Evolutionary conservation across 306 rosid species (phyloP), one percentile per base, ranked within the genome.

Genomic region (Citrullus amarus): DNA sequence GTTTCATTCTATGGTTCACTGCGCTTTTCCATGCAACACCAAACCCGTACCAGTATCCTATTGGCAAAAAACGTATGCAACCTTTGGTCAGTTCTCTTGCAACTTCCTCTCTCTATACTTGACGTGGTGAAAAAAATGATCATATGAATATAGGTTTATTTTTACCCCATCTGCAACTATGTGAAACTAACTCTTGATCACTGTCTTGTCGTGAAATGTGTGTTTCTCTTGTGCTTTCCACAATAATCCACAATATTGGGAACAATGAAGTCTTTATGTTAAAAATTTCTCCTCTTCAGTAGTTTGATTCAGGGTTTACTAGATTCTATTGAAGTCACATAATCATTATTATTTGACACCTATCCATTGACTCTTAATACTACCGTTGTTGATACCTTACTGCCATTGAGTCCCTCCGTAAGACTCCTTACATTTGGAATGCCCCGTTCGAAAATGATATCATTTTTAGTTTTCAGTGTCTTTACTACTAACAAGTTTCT

Each of bases 11-110:
- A 80, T 96, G 99, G 99, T 96, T 93, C 87, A 96, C 99, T 88
- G 96, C 98, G 59, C n/a, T 92, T 96, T 87, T 92, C 99, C 78
- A 96, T 96, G 98, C 96, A 96, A 96, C 97, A 34, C 99, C 96
- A 57, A 96, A 81, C 75, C 99, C 99, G 8, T 96, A 96, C 86
- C 98, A 90, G 84, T 96, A 96, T 74, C 98, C 99, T 61, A 96
- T 96, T 30, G 99, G 99, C 78, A 96, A 96, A 90, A 91, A 84
- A 81, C 89, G 99, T 73, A 92, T 96, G 99, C 99, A 91, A 81
- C 99, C 97, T 11, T 82, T 96, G 98, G 99, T 92, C 14, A 78
- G 94, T 76, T 56, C 68, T 76, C 79, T 57, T n/a, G 66, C 30
- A 39, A 12, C 55, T 32, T 56, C 53, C 41, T 34, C 20, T 54